Evolutionary conservation across 2,329 filamentous ascomycete genomes (phyloP).

Genomic region (Venturia carpophila): DNA sequence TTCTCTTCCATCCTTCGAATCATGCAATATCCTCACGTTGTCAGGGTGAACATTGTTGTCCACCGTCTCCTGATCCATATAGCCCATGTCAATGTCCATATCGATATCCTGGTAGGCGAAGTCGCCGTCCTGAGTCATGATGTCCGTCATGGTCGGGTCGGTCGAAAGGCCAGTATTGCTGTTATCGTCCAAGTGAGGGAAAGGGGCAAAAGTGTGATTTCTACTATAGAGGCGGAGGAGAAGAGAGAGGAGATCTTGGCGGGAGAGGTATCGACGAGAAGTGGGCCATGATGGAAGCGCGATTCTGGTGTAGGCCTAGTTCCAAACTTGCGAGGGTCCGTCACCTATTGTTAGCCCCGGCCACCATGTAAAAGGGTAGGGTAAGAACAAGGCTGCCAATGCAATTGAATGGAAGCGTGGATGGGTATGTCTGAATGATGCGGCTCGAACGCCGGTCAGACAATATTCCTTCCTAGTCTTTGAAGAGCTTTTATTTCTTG

Average conservation of each 20-base stretch:
- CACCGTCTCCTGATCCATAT: not conserved
- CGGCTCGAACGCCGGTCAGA: too few relatives aligned
- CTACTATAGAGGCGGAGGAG: not conserved
- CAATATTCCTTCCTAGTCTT: too few relatives aligned
- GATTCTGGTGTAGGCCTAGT: not conserved
- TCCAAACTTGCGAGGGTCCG: not conserved
- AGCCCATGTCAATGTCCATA: conserved; percentile 11
- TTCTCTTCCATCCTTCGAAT: not conserved
- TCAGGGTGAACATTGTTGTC: not conserved
- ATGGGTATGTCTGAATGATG: not conserved
- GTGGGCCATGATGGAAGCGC: not conserved
- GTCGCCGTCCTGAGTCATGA: not conserved
- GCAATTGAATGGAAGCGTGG: not conserved
- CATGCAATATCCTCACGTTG: not conserved
- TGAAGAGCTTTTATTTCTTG: too few relatives aligned
- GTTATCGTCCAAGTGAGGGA: not conserved
- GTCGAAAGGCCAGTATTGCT: not conserved
- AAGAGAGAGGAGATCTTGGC: not conserved
- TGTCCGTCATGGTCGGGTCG: not conserved
- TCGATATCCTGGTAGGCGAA: conserved; percentile 6
- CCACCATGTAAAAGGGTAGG: not conserved
- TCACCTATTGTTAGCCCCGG: not conserved
- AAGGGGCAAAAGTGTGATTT: not conserved
- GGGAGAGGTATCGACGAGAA: not conserved
- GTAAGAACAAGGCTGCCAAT: not conserved